Evolutionary conservation across 2,329 filamentous ascomycete species (phyloP).

Genomic region (Curvularia sp.): DNA sequence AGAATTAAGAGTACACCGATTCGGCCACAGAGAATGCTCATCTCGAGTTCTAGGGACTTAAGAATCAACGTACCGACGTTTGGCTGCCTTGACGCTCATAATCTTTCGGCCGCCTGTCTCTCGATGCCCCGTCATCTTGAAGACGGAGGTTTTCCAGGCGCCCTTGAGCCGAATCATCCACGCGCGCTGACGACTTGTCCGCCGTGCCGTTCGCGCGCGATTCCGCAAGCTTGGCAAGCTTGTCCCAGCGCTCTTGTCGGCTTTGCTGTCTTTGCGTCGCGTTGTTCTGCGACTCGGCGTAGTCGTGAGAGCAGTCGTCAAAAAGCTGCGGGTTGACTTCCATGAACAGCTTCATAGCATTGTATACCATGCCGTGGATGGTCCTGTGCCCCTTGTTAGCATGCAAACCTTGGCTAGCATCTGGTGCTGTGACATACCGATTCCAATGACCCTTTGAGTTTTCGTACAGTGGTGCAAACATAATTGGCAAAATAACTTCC

Average conservation of each 20-base stretch:
- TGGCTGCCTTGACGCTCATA: slow-evolving; percentile 51
- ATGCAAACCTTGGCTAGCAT: slow-evolving; percentile 3
- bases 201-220: slow-evolving; percentile 64
- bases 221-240: slow-evolving; percentile 79
- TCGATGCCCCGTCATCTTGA: slow-evolving; percentile 70
- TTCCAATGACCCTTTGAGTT: slow-evolving; percentile 99
- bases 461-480: slow-evolving; percentile 98
- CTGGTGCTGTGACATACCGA: slow-evolving; percentile 64
- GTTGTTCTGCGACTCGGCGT: slow-evolving; percentile 94
- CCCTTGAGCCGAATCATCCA: slow-evolving; percentile 83
- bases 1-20: slow-evolving; percentile 53
- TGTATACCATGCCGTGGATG: slow-evolving; percentile 99
- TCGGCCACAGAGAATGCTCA: slow-evolving; percentile 49
- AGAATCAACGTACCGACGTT: slow-evolving; percentile 55
- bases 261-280: slow-evolving; percentile 82
- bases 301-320: slow-evolving; percentile 97
- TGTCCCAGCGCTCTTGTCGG: slow-evolving; percentile 88
- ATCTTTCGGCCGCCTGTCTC: slow-evolving; percentile 50
- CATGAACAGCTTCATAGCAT: slow-evolving; percentile 99
- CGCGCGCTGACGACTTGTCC: slow-evolving; percentile 50
- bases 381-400: slow-evolving; percentile 66
- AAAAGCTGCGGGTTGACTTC: slow-evolving; percentile 99
- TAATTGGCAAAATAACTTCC: slow-evolving; percentile 96
- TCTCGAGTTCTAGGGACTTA: slow-evolving; percentile 50
- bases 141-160: slow-evolving; percentile 88